Percentiles rank a stretch among this genome's conserved stretches.
These are phyloP conservation scores for Coix lacrymajobi DNA, from an alignment of 176 grass and related monocot species.

Conservation along the genomic window DNA sequence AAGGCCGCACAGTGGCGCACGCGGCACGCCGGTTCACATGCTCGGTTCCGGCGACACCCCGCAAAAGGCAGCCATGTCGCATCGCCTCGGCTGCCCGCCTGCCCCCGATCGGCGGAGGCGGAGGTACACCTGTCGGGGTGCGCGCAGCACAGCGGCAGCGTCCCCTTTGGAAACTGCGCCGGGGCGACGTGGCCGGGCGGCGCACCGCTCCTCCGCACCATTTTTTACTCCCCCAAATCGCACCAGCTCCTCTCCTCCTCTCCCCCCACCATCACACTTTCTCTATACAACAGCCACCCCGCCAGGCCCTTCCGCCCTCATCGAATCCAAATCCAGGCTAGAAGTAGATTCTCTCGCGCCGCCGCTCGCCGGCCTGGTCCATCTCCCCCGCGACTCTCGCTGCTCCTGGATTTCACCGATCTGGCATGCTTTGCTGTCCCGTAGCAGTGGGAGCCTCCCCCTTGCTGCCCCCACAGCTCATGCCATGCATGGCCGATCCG, in stretches of 20 bases:
- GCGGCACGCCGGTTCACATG: constrained; percentile 26
- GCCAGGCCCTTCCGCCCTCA: not conserved
- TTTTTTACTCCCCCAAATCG: constrained; percentile 29
- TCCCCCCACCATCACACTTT: not conserved
- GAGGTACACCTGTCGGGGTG: constrained; percentile 38
- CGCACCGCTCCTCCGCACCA: constrained; percentile 34
- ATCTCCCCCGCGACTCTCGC: not conserved
- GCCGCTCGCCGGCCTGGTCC: not conserved
- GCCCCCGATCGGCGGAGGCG: constrained; percentile 19
- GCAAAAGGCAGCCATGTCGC: not conserved
- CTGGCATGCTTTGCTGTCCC: not conserved
- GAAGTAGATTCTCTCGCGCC: not conserved
- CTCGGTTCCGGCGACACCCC: constrained; percentile 21
- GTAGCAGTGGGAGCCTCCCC: not conserved
- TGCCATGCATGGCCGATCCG: not conserved
- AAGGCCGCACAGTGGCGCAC: not conserved
- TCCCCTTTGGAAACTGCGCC: constrained; percentile 19
- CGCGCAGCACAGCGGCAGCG: constrained; percentile 31
- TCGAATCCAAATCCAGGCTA: constrained; percentile 26
- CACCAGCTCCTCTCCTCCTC: not conserved
- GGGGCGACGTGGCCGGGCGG: constrained; percentile 42
- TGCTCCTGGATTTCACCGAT: not conserved
- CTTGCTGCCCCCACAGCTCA: not conserved
- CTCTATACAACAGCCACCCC: constrained; percentile 1
- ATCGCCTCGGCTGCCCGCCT: not conserved